Base-by-base conservation (phyloP, 1,139 yeast species). In the Torulaspora pretoriensis region DNA sequence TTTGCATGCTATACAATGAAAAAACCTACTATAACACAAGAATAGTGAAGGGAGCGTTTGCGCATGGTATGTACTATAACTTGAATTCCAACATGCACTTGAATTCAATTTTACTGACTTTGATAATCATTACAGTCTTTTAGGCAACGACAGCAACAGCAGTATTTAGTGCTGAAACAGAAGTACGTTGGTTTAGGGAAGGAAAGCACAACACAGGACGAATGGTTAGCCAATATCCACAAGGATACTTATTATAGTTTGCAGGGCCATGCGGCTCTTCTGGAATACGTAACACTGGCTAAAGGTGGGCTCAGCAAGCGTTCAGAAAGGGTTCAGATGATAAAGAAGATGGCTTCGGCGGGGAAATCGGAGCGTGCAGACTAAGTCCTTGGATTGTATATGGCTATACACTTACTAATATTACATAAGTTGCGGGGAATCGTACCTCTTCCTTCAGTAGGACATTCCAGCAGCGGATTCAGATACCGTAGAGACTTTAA, bases 181-280 rank as follows among this genome's bases (percentile, higher is more conserved):
- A 62, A 59, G 45, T 57, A 63, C 42, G 45, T 59, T 12, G 65
- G 65, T 9, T 27, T 61, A 3, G 66, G 66, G 9, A 51, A 53
- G 38, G 63, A 61, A 37, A 45, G 48, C 32, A 61, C 66, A 2
- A 50, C 59, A 1, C 41, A 47, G 30, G 60, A 57, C 8, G 64
- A 62, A 42, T 63, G 65, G 66, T 12, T 49, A 30, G 63, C 73
- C 8, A 84, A 84, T 51, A 74, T 85, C 1, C 81, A 80, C 41
- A 70, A 85, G 52, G 97, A 94, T 61, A 80, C 95, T 0, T 79
- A 81, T 52, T 77, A 88, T 2, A 74, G 85, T 13, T 65, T 87
- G 42, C 75, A 80, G 22, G 83, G 85, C 23, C 96, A 90, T 62
- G 79, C 81, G 13, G 76, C 78, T 3, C 51, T 83, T 44, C 63